Evolutionary conservation across 2,329 filamentous ascomycete species (phyloP).

Genomic region (Pseudocercospora cruenta): DNA sequence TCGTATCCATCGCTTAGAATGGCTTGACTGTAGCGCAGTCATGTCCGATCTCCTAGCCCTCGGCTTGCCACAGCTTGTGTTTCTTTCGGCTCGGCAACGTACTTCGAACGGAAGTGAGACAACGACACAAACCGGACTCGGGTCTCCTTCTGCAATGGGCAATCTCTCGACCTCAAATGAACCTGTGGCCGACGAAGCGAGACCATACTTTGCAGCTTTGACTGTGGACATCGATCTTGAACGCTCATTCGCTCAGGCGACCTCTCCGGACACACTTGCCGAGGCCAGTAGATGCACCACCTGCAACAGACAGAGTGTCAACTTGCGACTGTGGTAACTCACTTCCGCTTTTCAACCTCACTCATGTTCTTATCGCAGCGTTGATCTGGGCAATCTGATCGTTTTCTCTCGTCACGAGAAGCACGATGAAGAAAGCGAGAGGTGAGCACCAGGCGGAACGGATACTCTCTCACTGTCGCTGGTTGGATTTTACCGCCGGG

Average conservation of each 20-base stretch:
- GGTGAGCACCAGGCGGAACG: too few species aligned
- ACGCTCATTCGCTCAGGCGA: neutral
- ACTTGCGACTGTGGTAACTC: neutral
- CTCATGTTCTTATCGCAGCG: neutral
- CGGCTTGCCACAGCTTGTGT: neutral
- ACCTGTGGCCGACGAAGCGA: neutral
- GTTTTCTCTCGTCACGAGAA: neutral
- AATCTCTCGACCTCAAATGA: neutral
- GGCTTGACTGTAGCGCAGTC: neutral
- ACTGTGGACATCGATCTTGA: neutral
- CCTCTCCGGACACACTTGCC: neutral
- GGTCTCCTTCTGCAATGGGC: neutral
- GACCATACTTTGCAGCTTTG: neutral
- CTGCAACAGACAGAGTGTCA: neutral
- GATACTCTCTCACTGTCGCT: neutral
- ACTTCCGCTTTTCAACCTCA: neutral
- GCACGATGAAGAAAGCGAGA: neutral
- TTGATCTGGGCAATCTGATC: neutral
- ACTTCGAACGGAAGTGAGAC: slow-evolving; percentile 4
- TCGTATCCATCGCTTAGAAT: too few species aligned
- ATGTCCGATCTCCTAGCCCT: neutral
- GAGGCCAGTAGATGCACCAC: neutral
- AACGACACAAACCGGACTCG: neutral
- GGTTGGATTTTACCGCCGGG: neutral
- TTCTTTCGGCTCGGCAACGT: neutral